phyloP scores from a whole-genome alignment of 1,284 basidiomycete species.

The Mycena sp. region DNA sequence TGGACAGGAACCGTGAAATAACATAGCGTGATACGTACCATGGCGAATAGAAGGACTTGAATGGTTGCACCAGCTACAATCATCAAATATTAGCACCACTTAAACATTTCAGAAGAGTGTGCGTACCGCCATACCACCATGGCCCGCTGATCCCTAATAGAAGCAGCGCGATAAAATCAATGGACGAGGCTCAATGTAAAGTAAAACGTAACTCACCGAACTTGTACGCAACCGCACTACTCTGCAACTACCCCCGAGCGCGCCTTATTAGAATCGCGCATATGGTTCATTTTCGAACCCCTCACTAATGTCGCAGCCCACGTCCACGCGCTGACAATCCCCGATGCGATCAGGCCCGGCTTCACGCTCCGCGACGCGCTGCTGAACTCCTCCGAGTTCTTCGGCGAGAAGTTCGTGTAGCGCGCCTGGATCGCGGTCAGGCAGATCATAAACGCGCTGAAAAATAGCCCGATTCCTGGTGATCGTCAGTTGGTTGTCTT shows the following conservation, averaged over 20 bases:
- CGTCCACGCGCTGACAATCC: conserved; percentile 89
- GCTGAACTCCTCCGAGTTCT: conserved; percentile 83
- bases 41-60: conserved; percentile 78
- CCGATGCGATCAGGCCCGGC: conserved; percentile 87
- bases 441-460: conserved; percentile 80
- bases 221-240: conserved; percentile 85
- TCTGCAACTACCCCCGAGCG: conserved; percentile 58
- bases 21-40: conserved; percentile 51
- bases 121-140: conserved; percentile 70
- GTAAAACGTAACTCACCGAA: conserved; percentile 63
- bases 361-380: conserved; percentile 85
- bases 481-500: not conserved
- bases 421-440: conserved; percentile 76
- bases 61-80: conserved; percentile 66
- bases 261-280: not conserved
- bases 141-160: conserved; percentile 62
- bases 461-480: conserved; percentile 84
- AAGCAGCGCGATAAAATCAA: too few relatives aligned
- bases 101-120: too few relatives aligned
- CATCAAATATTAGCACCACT: too few relatives aligned
- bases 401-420: conserved; percentile 79
- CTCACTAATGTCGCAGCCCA: conserved; percentile 65
- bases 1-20: not conserved
- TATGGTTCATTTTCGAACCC: conserved; percentile 38
- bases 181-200: too few relatives aligned